These are phyloP conservation scores for Picea sitchensis DNA, from an alignment of 75 land plant genomes.

Conservation along the genomic window DNA sequence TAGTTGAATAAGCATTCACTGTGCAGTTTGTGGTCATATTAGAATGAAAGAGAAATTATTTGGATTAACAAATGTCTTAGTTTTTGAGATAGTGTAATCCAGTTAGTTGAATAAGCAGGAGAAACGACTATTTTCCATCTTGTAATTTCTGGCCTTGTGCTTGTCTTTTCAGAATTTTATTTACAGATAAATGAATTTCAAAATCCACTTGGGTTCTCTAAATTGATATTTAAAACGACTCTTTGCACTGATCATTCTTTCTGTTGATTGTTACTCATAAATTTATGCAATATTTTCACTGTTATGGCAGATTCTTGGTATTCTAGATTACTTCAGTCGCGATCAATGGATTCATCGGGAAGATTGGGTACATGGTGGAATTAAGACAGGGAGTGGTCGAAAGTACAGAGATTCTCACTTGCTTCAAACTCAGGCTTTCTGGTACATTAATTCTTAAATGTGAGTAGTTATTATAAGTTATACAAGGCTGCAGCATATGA, in stretches of 20 bases:
- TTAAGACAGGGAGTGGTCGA: constrained; percentile 67
- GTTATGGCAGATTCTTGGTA: constrained; percentile 61
- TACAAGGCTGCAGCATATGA: background rate
- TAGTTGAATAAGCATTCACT: no score
- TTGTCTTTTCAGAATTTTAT: no score
- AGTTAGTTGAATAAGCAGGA: no score
- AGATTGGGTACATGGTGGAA: constrained; percentile 85
- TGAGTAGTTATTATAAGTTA: background rate
- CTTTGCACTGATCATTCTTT: background rate
- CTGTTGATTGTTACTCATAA: background rate
- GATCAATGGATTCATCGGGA: constrained; percentile 93
- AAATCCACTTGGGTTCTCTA: background rate
- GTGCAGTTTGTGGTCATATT: no score
- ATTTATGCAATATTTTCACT: background rate
- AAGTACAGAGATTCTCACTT: constrained; percentile 87
- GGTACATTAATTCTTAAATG: constrained; percentile 58
- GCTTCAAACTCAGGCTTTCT: constrained; percentile 86
- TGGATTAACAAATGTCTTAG: no score
- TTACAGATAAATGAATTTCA: background rate
- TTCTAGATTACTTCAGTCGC: constrained; percentile 68
- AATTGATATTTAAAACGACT: background rate
- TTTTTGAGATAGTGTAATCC: no score
- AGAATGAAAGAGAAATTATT: no score
- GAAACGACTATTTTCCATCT: no score
- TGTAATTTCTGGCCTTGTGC: no score